Conservation (phyloP, 139 green algal species). For the Chlorella vulgaris region DNA sequence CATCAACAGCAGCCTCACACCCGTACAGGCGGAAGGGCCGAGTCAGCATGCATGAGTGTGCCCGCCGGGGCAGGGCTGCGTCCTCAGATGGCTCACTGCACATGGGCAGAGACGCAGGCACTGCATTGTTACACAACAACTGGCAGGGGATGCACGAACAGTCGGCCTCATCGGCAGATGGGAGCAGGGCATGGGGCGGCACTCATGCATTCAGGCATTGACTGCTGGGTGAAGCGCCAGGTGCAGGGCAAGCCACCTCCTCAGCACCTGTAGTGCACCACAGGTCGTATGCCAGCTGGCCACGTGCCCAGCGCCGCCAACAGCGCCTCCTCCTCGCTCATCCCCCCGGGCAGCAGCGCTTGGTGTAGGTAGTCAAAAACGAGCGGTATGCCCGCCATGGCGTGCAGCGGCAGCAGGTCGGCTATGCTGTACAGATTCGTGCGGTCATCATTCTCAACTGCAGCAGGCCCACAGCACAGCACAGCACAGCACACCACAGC, state of each 20-base stretch:
- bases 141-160: neutral
- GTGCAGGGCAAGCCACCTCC: constrained; percentile 60
- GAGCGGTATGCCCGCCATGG: constrained; percentile 53
- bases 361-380: constrained; percentile 83
- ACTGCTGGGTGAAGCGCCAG: too few species aligned
- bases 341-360: constrained; percentile 29
- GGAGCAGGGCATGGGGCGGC: neutral
- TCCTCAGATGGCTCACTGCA: constrained; percentile 39
- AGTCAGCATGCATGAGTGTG: constrained; percentile 38
- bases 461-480: neutral
- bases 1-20: constrained; percentile 58
- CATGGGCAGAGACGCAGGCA: neutral
- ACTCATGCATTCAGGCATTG: neutral
- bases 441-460: constrained; percentile 77
- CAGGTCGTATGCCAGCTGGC: constrained; percentile 61
- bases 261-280: constrained; percentile 73
- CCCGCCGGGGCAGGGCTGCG: neutral
- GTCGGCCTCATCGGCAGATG: neutral
- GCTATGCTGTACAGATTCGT: constrained; percentile 48
- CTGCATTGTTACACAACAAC: neutral
- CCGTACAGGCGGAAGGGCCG: constrained; percentile 69
- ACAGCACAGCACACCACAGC: neutral
- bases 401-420: constrained; percentile 58
- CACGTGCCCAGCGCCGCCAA: constrained; percentile 57
- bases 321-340: constrained; percentile 62